Conservation (phyloP, 148 eudicot species). For the Heliosperma pusillum region DNA sequence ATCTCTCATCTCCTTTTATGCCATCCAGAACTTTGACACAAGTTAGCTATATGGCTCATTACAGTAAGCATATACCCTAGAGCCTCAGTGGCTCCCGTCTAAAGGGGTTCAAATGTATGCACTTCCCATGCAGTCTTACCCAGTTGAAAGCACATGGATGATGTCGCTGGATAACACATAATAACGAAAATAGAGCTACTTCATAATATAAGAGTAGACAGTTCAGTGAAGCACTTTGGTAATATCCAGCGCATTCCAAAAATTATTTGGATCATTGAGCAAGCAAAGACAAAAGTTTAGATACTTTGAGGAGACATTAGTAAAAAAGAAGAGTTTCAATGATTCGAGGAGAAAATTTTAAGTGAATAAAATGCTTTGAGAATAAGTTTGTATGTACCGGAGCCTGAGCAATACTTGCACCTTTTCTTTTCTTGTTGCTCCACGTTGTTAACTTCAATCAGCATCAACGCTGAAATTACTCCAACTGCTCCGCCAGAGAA, state of each 20-base stretch:
- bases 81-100: no score
- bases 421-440: conserved; percentile 92
- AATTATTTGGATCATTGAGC: no score
- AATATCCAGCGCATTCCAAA: background rate
- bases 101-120: no score
- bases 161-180: background rate
- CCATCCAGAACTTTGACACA: no score
- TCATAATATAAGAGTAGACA: background rate
- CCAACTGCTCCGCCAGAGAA: conserved; percentile 97
- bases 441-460: conserved; percentile 84
- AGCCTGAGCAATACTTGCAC: conserved; percentile 95
- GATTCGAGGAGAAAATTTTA: no score
- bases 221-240: background rate
- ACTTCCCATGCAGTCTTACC: no score
- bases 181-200: background rate
- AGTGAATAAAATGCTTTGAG: background rate
- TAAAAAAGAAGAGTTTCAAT: background rate
- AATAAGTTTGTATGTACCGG: conserved; percentile 45
- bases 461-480: conserved; percentile 89
- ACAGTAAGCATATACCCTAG: background rate
- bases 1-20: no score
- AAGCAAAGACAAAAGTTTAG: no score
- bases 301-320: background rate
- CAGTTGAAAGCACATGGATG: background rate
- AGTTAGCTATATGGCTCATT: background rate